phyloP scores from a whole-genome alignment of 345 rosid genomes.

The Cochlearia excelsa region DNA sequence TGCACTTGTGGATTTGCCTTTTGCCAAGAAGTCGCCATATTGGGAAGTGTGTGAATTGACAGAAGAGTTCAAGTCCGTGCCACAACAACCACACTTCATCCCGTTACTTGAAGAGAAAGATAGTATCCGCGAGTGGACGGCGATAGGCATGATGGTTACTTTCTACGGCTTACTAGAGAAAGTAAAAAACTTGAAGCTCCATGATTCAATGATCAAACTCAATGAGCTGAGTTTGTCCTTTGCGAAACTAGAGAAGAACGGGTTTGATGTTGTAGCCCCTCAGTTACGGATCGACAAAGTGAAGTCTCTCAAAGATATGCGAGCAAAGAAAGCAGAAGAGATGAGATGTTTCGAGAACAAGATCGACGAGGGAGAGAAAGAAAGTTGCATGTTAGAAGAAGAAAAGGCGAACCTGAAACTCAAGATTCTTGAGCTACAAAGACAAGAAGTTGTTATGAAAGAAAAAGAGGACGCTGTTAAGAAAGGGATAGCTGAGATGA shows the following conservation, averaged over 20 bases:
- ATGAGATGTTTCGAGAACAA: slow-evolving; percentile 31
- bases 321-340: slow-evolving; percentile 34
- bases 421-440: slow-evolving; percentile 42
- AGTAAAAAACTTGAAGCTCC: slow-evolving; percentile 33
- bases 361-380: slow-evolving; percentile 30
- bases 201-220: slow-evolving; percentile 39
- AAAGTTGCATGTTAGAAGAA: slow-evolving; percentile 31
- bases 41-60: slow-evolving; percentile 57
- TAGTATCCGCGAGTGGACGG: slow-evolving; percentile 62
- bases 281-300: slow-evolving; percentile 44
- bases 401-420: slow-evolving; percentile 37
- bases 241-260: slow-evolving; percentile 51
- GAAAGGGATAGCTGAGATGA: slow-evolving; percentile 30
- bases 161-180: slow-evolving; percentile 58
- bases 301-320: slow-evolving; percentile 41
- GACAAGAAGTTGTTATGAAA: slow-evolving; percentile 28
- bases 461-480: slow-evolving; percentile 32
- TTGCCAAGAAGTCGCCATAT: slow-evolving; percentile 45
- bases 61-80: slow-evolving; percentile 43
- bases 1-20: slow-evolving; percentile 36
- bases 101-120: slow-evolving; percentile 51
- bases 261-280: slow-evolving; percentile 53
- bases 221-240: slow-evolving; percentile 45
- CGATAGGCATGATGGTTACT: slow-evolving; percentile 65
- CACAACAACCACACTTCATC: slow-evolving; percentile 66